These are phyloP conservation scores for Xylaria sp. DNA, from an alignment of 495 filamentous ascomycete species.

Conservation along the genomic window DNA sequence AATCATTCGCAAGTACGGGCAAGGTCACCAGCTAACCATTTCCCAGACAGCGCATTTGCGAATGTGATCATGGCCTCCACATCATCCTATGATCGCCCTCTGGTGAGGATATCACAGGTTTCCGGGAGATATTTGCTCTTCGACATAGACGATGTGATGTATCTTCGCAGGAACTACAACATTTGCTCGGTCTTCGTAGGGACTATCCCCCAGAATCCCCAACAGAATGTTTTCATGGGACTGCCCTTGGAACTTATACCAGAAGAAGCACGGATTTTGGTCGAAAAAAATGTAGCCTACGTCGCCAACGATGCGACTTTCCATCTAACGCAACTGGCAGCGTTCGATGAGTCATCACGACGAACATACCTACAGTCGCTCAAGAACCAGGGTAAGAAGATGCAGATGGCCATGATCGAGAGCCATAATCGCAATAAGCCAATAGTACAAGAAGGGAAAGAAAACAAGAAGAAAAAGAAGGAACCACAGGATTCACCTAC, in stretches of 20 bases:
- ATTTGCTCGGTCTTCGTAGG: slow-evolving; percentile 90
- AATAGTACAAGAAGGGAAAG: slow-evolving; percentile 30
- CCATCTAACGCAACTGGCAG: slow-evolving; percentile 66
- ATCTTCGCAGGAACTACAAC: slow-evolving; percentile 79
- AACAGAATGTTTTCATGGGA: slow-evolving; percentile 93
- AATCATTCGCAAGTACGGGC: slow-evolving; percentile 25
- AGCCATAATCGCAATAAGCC: slow-evolving; percentile 29
- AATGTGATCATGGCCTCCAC: slow-evolving; percentile 36
- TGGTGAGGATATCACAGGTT: slow-evolving; percentile 81
- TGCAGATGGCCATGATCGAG: slow-evolving; percentile 45
- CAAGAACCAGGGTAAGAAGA: slow-evolving; percentile 48
- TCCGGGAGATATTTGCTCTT: slow-evolving; percentile 86
- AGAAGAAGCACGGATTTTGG: slow-evolving; percentile 84
- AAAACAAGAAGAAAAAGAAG: slow-evolving; percentile 48
- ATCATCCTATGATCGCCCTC: slow-evolving; percentile 31
- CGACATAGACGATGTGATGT: slow-evolving; percentile 80
- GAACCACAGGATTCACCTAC: slow-evolving; percentile 30
- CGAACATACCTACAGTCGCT: slow-evolving; percentile 51
- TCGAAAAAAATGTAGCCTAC: slow-evolving; percentile 79
- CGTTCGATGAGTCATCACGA: slow-evolving; percentile 63
- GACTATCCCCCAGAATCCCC: slow-evolving; percentile 86
- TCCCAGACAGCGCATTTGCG: slow-evolving; percentile 27
- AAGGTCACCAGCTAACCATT: slow-evolving; percentile 31
- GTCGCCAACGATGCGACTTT: slow-evolving; percentile 76
- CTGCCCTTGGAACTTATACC: slow-evolving; percentile 88